phyloP scores from a whole-genome alignment of 331 rosid species.

The Rosa hybrid region DNA sequence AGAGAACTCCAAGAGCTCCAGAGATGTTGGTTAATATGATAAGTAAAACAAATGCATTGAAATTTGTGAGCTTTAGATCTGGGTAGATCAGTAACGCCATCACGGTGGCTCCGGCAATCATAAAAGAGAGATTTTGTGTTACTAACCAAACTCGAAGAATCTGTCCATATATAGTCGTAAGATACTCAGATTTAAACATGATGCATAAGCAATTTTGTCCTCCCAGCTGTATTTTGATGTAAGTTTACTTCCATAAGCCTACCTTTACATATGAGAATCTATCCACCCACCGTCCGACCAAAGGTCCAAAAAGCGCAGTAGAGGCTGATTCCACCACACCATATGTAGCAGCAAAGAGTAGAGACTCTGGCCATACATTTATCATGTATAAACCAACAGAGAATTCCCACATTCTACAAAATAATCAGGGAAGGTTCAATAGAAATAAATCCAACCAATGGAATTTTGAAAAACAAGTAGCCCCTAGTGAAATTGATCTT shows the following conservation, averaged over 20 bases:
- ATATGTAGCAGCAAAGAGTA: constrained; percentile 77
- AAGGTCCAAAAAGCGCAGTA: constrained; percentile 72
- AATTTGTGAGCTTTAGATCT: constrained; percentile 54
- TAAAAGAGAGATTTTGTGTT: constrained; percentile 64
- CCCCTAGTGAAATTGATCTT: not conserved
- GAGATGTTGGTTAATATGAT: constrained; percentile 60
- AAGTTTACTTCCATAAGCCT: not conserved
- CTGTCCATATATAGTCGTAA: constrained; percentile 45
- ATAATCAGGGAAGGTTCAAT: not conserved
- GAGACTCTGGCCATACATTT: constrained; percentile 81
- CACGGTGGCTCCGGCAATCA: constrained; percentile 72
- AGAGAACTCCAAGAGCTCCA: constrained; percentile 77
- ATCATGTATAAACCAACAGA: constrained; percentile 95
- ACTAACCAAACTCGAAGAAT: constrained; percentile 81
- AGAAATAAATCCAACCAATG: not conserved
- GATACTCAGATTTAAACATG: not conserved
- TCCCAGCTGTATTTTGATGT: not conserved
- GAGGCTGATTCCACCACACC: constrained; percentile 90
- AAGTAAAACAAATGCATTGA: constrained; percentile 50
- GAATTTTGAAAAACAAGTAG: not conserved
- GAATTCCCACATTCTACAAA: constrained; percentile 94
- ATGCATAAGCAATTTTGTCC: not conserved
- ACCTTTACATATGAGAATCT: constrained; percentile 68
- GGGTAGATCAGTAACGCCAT: constrained; percentile 50
- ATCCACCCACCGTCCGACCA: constrained; percentile 77